phyloP scores from a whole-genome alignment of 1,139 yeast species.

The Blastobotrys buckinghamii region DNA sequence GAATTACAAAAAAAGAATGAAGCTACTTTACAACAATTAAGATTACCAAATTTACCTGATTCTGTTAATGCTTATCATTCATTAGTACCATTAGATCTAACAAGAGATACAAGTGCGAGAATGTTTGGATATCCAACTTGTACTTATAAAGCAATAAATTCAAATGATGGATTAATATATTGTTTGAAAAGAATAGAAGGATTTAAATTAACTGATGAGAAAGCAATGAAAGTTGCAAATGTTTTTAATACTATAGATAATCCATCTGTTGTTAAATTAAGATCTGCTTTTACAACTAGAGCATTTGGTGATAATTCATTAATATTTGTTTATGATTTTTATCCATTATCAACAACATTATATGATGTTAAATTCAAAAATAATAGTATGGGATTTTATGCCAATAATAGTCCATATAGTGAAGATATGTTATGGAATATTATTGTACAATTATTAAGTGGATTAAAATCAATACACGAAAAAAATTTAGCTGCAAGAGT shows the following conservation, averaged over 20 bases:
- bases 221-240: slow-evolving; percentile 44
- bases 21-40: slow-evolving; percentile 67
- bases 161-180: slow-evolving; percentile 72
- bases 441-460: slow-evolving; percentile 66
- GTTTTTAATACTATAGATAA: slow-evolving; percentile 45
- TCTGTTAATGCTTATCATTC: slow-evolving; percentile 81
- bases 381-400: slow-evolving; percentile 1
- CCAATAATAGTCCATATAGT: neutral
- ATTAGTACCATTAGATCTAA: slow-evolving; percentile 73
- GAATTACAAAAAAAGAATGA: slow-evolving; percentile 67
- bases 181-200: slow-evolving; percentile 68
- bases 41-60: slow-evolving; percentile 61
- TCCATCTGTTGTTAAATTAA: slow-evolving; percentile 59
- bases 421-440: slow-evolving; percentile 63
- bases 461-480: slow-evolving; percentile 57
- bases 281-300: slow-evolving; percentile 82
- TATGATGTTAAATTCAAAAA: slow-evolving; percentile 46
- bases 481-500: slow-evolving; percentile 58
- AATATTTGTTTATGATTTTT: slow-evolving; percentile 59
- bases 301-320: slow-evolving; percentile 73
- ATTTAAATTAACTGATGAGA: slow-evolving; percentile 55
- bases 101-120: slow-evolving; percentile 43
- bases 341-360: slow-evolving; percentile 57
- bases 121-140: slow-evolving; percentile 59
- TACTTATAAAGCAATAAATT: slow-evolving; percentile 75